Conservation (phyloP, 2,329 filamentous ascomycete genomes). For the Bipolaris gigantea region DNA sequence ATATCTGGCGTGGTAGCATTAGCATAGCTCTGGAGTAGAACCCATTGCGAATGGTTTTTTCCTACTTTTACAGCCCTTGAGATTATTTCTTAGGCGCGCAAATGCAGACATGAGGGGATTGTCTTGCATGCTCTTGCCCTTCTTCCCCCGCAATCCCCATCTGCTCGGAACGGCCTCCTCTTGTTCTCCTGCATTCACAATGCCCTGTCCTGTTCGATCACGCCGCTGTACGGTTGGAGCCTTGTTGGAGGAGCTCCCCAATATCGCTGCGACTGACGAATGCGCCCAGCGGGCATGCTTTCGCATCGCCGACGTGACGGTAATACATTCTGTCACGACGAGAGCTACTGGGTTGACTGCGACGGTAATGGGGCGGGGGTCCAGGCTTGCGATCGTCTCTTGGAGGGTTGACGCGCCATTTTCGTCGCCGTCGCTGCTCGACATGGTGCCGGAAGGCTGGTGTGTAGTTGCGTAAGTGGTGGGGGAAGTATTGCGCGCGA, state of each 20-base stretch:
- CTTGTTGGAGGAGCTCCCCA: slow-evolving; percentile 69
- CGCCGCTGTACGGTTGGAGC: slow-evolving; percentile 42
- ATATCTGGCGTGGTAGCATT: slow-evolving; percentile 63
- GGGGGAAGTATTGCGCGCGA: slow-evolving; percentile 18
- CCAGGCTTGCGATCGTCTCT: slow-evolving; percentile 25
- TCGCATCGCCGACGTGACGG: slow-evolving; percentile 96
- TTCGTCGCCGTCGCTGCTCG: slow-evolving; percentile 30
- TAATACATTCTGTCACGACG: slow-evolving; percentile 98
- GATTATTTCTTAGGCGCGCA: slow-evolving; percentile 81
- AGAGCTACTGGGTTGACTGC: slow-evolving; percentile 88
- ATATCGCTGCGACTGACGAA: slow-evolving; percentile 91
- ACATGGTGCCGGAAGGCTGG: slow-evolving; percentile 27
- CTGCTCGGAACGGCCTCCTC: slow-evolving; percentile 71
- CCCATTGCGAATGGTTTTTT: not conserved
- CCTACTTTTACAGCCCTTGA: slow-evolving; percentile 80
- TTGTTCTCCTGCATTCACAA: slow-evolving; percentile 43
- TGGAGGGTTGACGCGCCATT: slow-evolving; percentile 28
- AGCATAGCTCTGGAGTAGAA: slow-evolving; percentile 16
- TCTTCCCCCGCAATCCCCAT: slow-evolving; percentile 93
- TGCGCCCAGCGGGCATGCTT: slow-evolving; percentile 96
- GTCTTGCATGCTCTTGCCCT: slow-evolving; percentile 95
- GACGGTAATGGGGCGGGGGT: slow-evolving; percentile 61
- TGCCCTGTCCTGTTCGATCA: slow-evolving; percentile 41
- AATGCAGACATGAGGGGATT: slow-evolving; percentile 96
- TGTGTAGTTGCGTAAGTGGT: slow-evolving; percentile 14